Evolutionary conservation across 208 protist species (phyloP), one percentile per base, ranked within the genome.

Genomic region (Leishmania gerbilli): DNA sequence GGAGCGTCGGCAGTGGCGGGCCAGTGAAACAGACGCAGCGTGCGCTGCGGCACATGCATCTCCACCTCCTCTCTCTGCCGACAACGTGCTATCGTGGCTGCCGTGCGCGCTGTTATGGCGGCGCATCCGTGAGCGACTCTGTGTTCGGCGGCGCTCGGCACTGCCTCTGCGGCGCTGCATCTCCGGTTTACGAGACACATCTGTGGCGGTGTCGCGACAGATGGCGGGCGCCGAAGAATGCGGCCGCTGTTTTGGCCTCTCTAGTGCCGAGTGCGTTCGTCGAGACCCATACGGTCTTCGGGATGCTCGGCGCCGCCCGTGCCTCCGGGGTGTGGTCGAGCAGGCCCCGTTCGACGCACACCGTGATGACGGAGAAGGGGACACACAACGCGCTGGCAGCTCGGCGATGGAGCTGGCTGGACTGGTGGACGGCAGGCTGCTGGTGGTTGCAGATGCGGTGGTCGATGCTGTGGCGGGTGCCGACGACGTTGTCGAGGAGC

Each of bases 391-490:
- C 21, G 51, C 69, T 31, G 69, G 69, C 31, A 47, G 60, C 31
- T 56, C 72, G 0, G 72, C 31, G 53, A 76, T 56, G 72, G 72
- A 49, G 51, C 31, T 76, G 17, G 72, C 15, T 64, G 72, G 47
- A 17, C 72, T 76, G 13, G 72, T 76, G 72, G 47, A n/a, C 47
- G 72, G 27, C n/a, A 76, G 49, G 53, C 72, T 76, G 51, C 34
- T 76, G n/a, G 51, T 76, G 13, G 72, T 58, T 21, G 72, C 47
- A 47, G 72, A 76, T 15, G 51, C 51, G n/a, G 11, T 45, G 72
- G 72, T 42, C 31, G 72, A 76, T 27, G 34, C 72, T 24, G 69
- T 37, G 45, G 45, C 40, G 15, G 69, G 11, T 0, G 51, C 37
- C 1, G 74, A 65, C 19, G 56, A 45, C 40, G 56, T 34, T 34